Evolutionary conservation across 768 basidiomycete species (phyloP).

Genomic region (Lactarius hengduanensis): DNA sequence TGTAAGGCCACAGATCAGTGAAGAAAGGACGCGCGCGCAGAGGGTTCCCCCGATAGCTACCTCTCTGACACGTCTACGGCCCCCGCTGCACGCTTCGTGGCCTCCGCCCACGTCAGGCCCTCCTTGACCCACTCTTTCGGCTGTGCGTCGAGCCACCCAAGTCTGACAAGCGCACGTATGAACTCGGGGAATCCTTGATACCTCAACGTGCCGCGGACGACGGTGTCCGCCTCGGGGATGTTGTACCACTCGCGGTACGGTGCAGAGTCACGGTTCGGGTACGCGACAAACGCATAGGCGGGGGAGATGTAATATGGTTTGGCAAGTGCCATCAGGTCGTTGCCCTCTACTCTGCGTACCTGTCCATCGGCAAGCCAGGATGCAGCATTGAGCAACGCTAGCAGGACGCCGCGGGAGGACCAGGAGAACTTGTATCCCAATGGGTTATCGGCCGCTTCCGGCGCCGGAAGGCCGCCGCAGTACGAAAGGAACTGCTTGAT

Average conservation of each 20-base stretch:
- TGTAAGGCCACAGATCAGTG: constrained; percentile 34
- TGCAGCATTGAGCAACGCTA: constrained; percentile 90
- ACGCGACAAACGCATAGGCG: constrained; percentile 93
- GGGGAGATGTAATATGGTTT: constrained; percentile 94
- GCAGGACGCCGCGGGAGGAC: constrained; percentile 94
- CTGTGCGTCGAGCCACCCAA: constrained; percentile 81
- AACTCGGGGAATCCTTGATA: constrained; percentile 98
- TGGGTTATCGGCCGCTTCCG: constrained; percentile 88
- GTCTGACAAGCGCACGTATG: constrained; percentile 78
- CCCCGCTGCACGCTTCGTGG: constrained; percentile 71
- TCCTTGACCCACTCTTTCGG: constrained; percentile 76
- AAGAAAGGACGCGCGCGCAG: neutral
- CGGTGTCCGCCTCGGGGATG: constrained; percentile 91
- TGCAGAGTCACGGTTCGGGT: constrained; percentile 93
- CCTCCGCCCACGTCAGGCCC: constrained; percentile 79
- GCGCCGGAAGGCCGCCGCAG: constrained; percentile 95
- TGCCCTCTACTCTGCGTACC: constrained; percentile 65
- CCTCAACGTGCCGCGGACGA: constrained; percentile 89
- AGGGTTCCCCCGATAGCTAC: constrained; percentile 39
- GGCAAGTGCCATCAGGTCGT: constrained; percentile 86
- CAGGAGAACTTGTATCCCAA: constrained; percentile 99
- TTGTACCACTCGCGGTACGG: constrained; percentile 90
- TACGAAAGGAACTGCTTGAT: constrained; percentile 90
- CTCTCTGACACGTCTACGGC: constrained; percentile 67
- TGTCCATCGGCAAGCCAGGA: constrained; percentile 71